Evolutionary conservation across 2,329 filamentous ascomycete genomes (phyloP), one percentile per base, ranked within the genome.

Genomic region (Trichoderma aggressivum): DNA sequence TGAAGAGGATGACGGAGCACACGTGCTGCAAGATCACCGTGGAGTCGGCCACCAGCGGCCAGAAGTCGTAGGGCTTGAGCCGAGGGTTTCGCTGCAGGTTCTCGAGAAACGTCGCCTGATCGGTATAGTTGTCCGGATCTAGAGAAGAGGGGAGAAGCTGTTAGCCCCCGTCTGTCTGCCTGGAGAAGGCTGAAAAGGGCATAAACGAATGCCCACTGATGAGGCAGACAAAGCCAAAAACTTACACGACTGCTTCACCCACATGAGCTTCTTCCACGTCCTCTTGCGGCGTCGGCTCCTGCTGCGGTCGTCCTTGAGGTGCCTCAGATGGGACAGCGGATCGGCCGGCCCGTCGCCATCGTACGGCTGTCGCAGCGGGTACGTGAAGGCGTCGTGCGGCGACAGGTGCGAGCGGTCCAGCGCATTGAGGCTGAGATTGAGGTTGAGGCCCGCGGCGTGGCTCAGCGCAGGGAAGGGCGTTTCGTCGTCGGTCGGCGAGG

Each of bases 101-200:
- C 79, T 98, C 95, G 75, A 99, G 90, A 77, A 99, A 99, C 1
- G 96, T 98, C 72, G 93, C 93, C 79, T 96, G 94, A 79, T 99
- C 96, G 53, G 96, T 98, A 80, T 98, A 98, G 81, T 99, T 99
- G 81, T 99, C 96, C n/a, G 96, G 94, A 79, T 97, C 93, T 94
- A 66, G n/a, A 21, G 28, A 26, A 39, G 5, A 7, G 36, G 30
- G 75, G 36, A 16, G 28, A 7, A 39, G 1, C 34, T 58, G 66
- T 73, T 53, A 74, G 56, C 30, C 43, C 21, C 18, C 3, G n/a
- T n/a, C n/a, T n/a, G 16, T 28, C 21, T 28, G 30, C 50, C 3
- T 26, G 50, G 50, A 53, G 18, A 34, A 11, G n/a, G 0, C 36
- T 39, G 14, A 39, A 39, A 16, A 18, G 16, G 16, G 43, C 43